A percentile compares a stretch with the other conserved stretches of the same genome.
Conservation (phyloP, 1,284 basidiomycete genomes). For the Dichomitus squalens region DNA sequence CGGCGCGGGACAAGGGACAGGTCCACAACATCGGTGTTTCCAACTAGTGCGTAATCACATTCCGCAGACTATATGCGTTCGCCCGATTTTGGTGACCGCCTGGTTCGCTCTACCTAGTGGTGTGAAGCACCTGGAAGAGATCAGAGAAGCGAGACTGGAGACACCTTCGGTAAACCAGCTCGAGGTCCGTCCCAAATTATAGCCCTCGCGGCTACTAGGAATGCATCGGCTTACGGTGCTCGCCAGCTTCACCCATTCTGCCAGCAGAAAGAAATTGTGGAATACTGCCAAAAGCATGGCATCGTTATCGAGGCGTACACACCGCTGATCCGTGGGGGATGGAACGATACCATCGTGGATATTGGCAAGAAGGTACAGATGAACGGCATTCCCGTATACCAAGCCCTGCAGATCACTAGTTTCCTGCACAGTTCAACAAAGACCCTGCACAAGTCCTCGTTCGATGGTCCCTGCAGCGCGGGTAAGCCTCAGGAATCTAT, state of each 20-base stretch:
- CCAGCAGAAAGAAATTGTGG: constrained; percentile 79
- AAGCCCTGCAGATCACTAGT: neutral
- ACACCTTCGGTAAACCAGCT: constrained; percentile 83
- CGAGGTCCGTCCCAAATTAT: constrained; percentile 48
- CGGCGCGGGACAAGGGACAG: constrained; percentile 52
- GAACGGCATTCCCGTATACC: neutral
- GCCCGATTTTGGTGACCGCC: neutral
- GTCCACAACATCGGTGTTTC: constrained; percentile 60
- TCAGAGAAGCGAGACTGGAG: constrained; percentile 59
- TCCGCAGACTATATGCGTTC: constrained; percentile 37
- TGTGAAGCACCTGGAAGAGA: constrained; percentile 77
- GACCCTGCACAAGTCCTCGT: constrained; percentile 63
- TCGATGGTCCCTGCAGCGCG: constrained; percentile 67
- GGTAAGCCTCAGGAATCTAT: constrained; percentile 26
- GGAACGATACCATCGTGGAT: constrained; percentile 43
- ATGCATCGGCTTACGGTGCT: too few relatives aligned
- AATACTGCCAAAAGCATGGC: constrained; percentile 67
- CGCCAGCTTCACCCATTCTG: constrained; percentile 80
- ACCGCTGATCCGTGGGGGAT: constrained; percentile 48
- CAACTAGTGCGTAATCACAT: constrained; percentile 50
- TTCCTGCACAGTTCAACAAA: constrained; percentile 44
- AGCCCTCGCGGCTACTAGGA: neutral
- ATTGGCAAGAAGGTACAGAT: constrained; percentile 43
- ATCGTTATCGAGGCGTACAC: constrained; percentile 76
- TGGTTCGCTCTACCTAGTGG: constrained; percentile 7